These are phyloP conservation scores for Boletus subparvulus DNA, from an alignment of 768 basidiomycete genomes.

Conservation along the genomic window DNA sequence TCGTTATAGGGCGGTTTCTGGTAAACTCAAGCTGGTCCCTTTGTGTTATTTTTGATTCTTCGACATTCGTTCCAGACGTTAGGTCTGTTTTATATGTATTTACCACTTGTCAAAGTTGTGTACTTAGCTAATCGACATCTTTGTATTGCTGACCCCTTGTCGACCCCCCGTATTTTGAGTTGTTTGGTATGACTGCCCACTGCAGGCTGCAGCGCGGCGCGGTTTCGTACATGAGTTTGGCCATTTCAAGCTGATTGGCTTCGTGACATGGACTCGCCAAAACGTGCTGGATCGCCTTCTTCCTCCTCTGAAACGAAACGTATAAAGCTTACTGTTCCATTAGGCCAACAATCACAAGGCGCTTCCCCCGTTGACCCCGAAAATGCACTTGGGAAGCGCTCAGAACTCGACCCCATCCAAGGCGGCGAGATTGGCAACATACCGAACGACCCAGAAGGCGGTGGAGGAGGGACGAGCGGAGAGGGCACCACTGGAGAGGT, in stretches of 20 bases:
- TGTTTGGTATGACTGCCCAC: slow-evolving; percentile 12
- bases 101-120: not conserved
- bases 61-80: not conserved
- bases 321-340: slow-evolving; percentile 52
- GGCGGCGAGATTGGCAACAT: slow-evolving; percentile 80
- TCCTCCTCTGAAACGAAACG: slow-evolving; percentile 57
- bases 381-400: slow-evolving; percentile 78
- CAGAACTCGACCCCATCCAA: slow-evolving; percentile 82
- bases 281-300: slow-evolving; percentile 60
- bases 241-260: slow-evolving; percentile 27
- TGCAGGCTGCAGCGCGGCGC: not conserved
- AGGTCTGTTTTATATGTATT: not conserved
- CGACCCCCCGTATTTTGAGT: slow-evolving; percentile 22
- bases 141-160: slow-evolving; percentile 2
- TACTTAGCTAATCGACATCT: not conserved
- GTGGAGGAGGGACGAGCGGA: slow-evolving; percentile 8
- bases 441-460: slow-evolving; percentile 35
- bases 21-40: not conserved
- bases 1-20: not conserved
- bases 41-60: not conserved
- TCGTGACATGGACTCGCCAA: slow-evolving; percentile 58
- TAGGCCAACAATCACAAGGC: slow-evolving; percentile 54
- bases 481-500: slow-evolving; percentile 34
- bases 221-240: slow-evolving; percentile 1
- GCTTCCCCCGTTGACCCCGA: slow-evolving; percentile 76